Evolutionary conservation across 257 asterid species (phyloP), one percentile per base, ranked within the genome.

Genomic region (Capsicum baccatum): DNA sequence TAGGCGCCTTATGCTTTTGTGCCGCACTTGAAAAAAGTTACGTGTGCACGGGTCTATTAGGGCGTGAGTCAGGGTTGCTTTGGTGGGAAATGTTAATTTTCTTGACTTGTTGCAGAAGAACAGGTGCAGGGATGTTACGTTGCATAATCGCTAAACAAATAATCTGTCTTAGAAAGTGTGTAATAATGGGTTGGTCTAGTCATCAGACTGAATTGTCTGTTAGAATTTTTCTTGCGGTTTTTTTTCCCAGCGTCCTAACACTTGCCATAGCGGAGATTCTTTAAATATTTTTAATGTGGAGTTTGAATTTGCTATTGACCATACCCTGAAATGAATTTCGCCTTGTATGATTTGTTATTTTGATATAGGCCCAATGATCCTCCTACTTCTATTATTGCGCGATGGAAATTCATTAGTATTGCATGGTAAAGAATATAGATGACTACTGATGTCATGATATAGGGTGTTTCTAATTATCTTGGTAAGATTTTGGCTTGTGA

Each of bases 61-160:
- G 60, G 60, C 80, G 50, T 50, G 44, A 9, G 48, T 12, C 81
- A 52, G 44, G 26, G 50, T 52, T 73, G 42, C 44, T 9, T 76
- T 52, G 16, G 48, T 76, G 14, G 81, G 81, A 52, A 76, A 76
- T 14, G 48, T 26, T 52, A 5, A 76, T 14, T 47, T 52, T 76
- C 64, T 76, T 52, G 26, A 33, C 50, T 33, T 52, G 48, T 76
- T 71, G 79, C 37, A 71, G 79, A 17, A 71, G 79, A 71, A 47
- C 79, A 44, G 57, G 79, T 17, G 79, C 79, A 71, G 57, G 44
- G 79, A 71, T 71, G 57, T 19, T n/a, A 9, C 44, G 9, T n/a
- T 71, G 79, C 79, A 44, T 71, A 71, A 16, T 76, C 48, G 19
- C 48, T 26, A 6, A 50, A 33, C 59, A 76, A 14, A 76, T 54